A percentile compares a stretch with the other conserved stretches of the same genome.
phyloP scores from a whole-genome alignment of 805 yeast species.

The Kluyveromyces dobzhanskii region DNA sequence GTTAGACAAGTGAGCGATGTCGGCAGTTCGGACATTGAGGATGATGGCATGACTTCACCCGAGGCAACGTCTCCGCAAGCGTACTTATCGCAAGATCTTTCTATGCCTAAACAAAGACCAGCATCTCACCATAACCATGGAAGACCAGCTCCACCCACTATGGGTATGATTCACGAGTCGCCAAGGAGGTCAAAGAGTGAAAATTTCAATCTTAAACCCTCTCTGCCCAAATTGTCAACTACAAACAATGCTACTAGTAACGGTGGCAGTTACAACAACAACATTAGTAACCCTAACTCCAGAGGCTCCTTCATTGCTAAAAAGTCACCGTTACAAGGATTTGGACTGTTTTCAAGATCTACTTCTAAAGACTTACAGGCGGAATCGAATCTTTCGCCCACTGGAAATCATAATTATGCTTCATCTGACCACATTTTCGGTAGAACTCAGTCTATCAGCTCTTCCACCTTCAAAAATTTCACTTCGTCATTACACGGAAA shows the following conservation, averaged over 20 bases:
- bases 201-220: slow-evolving; percentile 20
- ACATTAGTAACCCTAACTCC: not conserved
- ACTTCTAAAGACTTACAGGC: slow-evolving; percentile 17
- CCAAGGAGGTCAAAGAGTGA: slow-evolving; percentile 16
- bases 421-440: slow-evolving; percentile 16
- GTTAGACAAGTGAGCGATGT: slow-evolving; percentile 3
- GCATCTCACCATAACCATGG: slow-evolving; percentile 1
- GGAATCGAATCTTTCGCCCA: not conserved
- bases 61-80: not conserved
- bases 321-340: slow-evolving; percentile 28
- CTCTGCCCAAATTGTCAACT: slow-evolving; percentile 25
- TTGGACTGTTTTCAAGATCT: slow-evolving; percentile 27
- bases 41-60: not conserved
- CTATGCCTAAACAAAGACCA: slow-evolving; percentile 3
- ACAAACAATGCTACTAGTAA: slow-evolving; percentile 11
- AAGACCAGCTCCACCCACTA: slow-evolving; percentile 4
- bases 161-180: slow-evolving; percentile 5
- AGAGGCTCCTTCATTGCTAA: slow-evolving; percentile 17
- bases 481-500: slow-evolving; percentile 30
- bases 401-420: slow-evolving; percentile 7
- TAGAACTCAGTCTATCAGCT: slow-evolving; percentile 30
- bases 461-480: slow-evolving; percentile 26
- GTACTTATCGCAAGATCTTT: slow-evolving; percentile 4
- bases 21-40: slow-evolving; percentile 1
- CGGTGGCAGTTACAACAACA: slow-evolving; percentile 12